Evolutionary conservation across 371 early-diverging fungal species (phyloP), one percentile per base, ranked within the genome.

Genomic region (Lichtheimia hyalospora): DNA sequence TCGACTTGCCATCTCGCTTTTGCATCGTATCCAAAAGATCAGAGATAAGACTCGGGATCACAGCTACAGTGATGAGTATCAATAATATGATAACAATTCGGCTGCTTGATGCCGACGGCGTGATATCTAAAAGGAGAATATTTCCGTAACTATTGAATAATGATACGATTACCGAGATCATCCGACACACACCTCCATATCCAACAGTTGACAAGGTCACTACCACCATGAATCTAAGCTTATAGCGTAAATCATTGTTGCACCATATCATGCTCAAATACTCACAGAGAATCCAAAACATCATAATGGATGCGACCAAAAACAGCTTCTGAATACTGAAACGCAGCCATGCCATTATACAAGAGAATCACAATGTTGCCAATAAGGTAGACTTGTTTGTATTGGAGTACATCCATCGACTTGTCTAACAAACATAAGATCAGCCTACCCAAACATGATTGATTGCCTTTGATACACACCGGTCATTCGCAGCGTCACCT

Each of bases 131-230:
- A 41, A 34, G 34, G 34, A 34, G 34, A 34, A 8, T 34, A 8
- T 34, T 34, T 10, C 34, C 34, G 34, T 8, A 34, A 34, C 34
- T 8, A 8, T 2, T 34, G 10, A 34, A 10, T 8, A 34, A 34
- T 34, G 34, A 34, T 34, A 10, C 34, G 34, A 34, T 10, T 34
- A 34, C 10, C 34, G 34, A 34, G 1, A 10, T 34, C 34, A 34
- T 34, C 34, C 34, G 34, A 10, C 10, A 6, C 34, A 25, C 60
- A 77, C 77, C 78, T 34, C 93, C 93, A 60, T 91, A 92, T 2
- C 93, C 93, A 5, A 92, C 93, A 0, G 92, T 92, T 0, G 89
- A 84, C 8, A 88, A 66, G 0, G 87, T 89, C 43, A 86, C 84
- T 58, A 88, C 74, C n/a, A 83, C 84, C 79, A 60, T 87, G 84